phyloP scores from a whole-genome alignment of 352 stramenopile genomes.

The Phytophthora ramorum region DNA sequence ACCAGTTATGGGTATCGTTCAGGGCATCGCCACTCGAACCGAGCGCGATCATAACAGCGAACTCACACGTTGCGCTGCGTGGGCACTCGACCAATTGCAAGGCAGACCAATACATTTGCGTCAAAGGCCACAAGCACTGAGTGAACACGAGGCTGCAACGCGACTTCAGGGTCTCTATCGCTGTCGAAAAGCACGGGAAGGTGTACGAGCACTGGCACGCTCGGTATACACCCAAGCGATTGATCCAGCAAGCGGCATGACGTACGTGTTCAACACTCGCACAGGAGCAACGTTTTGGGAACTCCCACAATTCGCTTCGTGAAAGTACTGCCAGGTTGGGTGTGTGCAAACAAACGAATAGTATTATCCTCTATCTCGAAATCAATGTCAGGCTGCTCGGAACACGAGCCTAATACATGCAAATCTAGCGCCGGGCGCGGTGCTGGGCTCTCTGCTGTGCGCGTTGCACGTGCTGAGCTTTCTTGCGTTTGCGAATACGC shows the following conservation, averaged over 20 bases:
- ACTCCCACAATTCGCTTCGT: conserved; percentile 49
- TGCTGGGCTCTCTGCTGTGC: conserved; percentile 61
- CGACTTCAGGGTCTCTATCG: conserved; percentile 70
- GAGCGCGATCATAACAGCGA: conserved; percentile 30
- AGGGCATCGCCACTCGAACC: conserved; percentile 14
- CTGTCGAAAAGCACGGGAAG: conserved; percentile 52
- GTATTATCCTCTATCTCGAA: conserved; percentile 40
- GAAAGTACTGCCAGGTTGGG: not conserved
- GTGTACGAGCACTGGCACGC: conserved; percentile 42
- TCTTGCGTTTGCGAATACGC: conserved; percentile 85
- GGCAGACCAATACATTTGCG: conserved; percentile 16
- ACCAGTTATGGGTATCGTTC: conserved; percentile 32
- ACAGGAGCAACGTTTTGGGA: conserved; percentile 65
- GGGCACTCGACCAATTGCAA: conserved; percentile 41
- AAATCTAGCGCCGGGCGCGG: conserved; percentile 37
- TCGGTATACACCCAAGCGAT: conserved; percentile 50
- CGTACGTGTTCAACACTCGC: conserved; percentile 66
- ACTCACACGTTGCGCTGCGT: conserved; percentile 34
- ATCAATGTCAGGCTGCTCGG: conserved; percentile 2
- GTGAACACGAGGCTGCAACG: conserved; percentile 40
- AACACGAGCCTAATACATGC: conserved; percentile 6
- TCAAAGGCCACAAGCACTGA: conserved; percentile 22
- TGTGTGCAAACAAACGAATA: conserved; percentile 32
- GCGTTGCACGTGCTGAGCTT: conserved; percentile 73
- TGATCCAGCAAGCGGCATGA: conserved; percentile 51